Evolutionary conservation across 768 basidiomycete species (phyloP).

Genomic region (Rhizopogon rudus): DNA sequence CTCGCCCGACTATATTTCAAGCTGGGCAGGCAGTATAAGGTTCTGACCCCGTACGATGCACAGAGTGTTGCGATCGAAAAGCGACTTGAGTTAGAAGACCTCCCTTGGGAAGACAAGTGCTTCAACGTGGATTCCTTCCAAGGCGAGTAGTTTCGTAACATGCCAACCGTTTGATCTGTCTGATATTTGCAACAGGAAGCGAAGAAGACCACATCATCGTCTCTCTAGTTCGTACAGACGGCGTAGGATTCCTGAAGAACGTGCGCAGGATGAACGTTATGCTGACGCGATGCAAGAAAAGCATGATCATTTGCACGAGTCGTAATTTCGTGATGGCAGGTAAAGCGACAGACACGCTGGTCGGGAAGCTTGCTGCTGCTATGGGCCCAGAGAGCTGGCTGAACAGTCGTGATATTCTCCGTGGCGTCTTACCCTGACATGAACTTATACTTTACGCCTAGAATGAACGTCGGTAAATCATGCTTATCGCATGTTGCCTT

Average conservation of each 20-base stretch:
- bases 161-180: constrained; percentile 1
- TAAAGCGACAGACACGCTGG: constrained; percentile 14
- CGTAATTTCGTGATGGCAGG: constrained; percentile 19
- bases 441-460: too few relatives aligned
- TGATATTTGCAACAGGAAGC: constrained; percentile 50
- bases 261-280: constrained; percentile 76
- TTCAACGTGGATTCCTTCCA: constrained; percentile 81
- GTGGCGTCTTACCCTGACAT: too few relatives aligned
- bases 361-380: constrained; percentile 18
- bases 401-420: constrained; percentile 3
- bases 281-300: constrained; percentile 69
- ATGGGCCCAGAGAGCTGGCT: constrained; percentile 13
- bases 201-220: constrained; percentile 74
- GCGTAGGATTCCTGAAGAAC: constrained; percentile 61
- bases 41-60: constrained; percentile 78
- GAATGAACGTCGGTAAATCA: too few relatives aligned
- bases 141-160: constrained; percentile 38
- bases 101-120: constrained; percentile 59
- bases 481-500: too few relatives aligned
- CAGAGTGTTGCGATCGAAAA: constrained; percentile 59
- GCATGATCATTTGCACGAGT: constrained; percentile 69
- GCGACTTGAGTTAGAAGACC: constrained; percentile 37
- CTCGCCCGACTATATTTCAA: constrained; percentile 49
- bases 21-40: constrained; percentile 42
- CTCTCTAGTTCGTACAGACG: constrained; percentile 56